Percentiles rank a stretch among this genome's conserved stretches.
Evolutionary conservation across 2,329 filamentous ascomycete species (phyloP).

Genomic region (Scedosporium aurantiacum): DNA sequence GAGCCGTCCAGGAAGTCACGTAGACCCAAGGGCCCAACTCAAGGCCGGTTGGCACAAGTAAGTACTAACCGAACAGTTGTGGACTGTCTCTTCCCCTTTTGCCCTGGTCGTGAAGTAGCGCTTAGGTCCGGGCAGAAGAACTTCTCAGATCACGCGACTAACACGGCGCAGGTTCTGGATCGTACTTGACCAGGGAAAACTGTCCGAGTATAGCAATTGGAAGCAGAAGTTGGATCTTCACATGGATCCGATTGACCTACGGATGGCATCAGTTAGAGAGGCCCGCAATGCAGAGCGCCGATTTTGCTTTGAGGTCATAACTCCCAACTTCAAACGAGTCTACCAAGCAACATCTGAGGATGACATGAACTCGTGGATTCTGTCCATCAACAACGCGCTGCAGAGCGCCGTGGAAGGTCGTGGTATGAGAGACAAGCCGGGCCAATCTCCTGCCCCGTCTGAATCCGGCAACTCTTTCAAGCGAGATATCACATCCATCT

Average conservation of each 20-base stretch:
- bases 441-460: not conserved
- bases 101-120: not conserved
- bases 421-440: constrained; percentile 43
- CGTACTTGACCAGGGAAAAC: constrained; percentile 87
- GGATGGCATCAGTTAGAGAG: constrained; percentile 93
- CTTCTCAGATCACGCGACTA: not conserved
- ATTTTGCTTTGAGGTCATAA: constrained; percentile 98
- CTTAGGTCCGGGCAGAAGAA: not conserved
- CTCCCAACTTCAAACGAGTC: constrained; percentile 86
- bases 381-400: constrained; percentile 89
- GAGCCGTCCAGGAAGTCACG: constrained; percentile 84
- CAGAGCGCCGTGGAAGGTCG: constrained; percentile 90
- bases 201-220: constrained; percentile 99
- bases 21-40: constrained; percentile 75
- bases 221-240: constrained; percentile 94
- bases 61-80: constrained; percentile 22
- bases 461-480: constrained; percentile 34
- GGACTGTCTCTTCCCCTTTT: too few species aligned
- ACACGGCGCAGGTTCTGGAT: constrained; percentile 73
- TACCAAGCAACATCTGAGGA: constrained; percentile 98
- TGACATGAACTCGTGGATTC: constrained; percentile 95
- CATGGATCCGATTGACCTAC: constrained; percentile 94
- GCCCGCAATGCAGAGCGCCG: constrained; percentile 87
- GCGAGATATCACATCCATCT: constrained; percentile 81
- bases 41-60: constrained; percentile 99